Base-by-base conservation (phyloP, 1,139 yeast genomes). In the Barnettozyma hawaiiensis region DNA sequence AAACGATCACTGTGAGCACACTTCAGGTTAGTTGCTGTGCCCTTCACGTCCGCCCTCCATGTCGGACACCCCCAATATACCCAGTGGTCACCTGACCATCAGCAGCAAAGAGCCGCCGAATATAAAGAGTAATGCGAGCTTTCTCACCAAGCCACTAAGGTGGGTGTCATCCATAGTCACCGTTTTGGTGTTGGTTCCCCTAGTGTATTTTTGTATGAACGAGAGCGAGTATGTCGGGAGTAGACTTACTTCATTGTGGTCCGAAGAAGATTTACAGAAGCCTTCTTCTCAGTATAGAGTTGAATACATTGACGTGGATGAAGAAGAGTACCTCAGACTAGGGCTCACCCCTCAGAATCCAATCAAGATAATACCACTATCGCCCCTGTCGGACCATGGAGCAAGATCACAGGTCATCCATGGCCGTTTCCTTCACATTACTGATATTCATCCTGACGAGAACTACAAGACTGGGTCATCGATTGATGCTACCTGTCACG, bases 371-470 rank as follows among this genome's bases (percentile, higher is more conserved):
- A 35, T 40, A n/a, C 52, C 58, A 5, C 23, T 44, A 5, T 18
- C 31, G 11, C 24, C 26, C 3, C 21, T 16, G 19, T 22, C 35
- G 10, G 40, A 33, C 2, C 40, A 42, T 27, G 31, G 37, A 11
- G 45, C 38, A 11, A 45, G 37, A 29, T 31, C 50, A 3, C 43
- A 37, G 23, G 47, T 41, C 5, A 45, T 72, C 7, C 82, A 80
- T 53, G 96, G 96, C 1, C 63, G 92, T 44, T 86, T 86, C 55
- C 64, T 86, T n/a, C 95, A 86, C 57, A 71, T 86, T 24, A 85
- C 95, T 0, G 96, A 86, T 59, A 69, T 86, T 47, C 96, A 86
- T 55, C 96, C 95, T 0, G 96, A 86, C 60, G 81, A 81, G n/a
- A 68, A 67, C 57, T 85, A 83, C 58, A 61, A 64, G 36, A 70